These are phyloP conservation scores for Didymella pomorum DNA, from an alignment of 2,329 filamentous ascomycete genomes.

Conservation along the genomic window DNA sequence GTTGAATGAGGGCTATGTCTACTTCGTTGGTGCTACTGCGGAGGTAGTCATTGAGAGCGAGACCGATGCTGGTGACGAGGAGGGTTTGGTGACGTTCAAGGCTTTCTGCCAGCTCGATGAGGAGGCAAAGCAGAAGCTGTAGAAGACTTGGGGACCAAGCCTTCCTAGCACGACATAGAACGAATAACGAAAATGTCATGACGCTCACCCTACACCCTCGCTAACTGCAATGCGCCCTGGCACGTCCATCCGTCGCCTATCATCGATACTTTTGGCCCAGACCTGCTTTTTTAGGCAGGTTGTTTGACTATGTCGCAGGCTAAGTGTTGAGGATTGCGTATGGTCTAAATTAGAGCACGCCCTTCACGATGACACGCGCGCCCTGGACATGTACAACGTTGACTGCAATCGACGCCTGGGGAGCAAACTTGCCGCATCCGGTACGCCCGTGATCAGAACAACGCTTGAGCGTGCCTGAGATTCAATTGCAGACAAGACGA, in stretches of 20 bases:
- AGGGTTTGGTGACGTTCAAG: constrained; percentile 87
- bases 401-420: constrained; percentile 10
- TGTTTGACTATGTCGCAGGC: background rate
- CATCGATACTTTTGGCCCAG: background rate
- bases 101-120: constrained; percentile 83
- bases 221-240: background rate
- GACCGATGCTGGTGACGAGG: constrained; percentile 56
- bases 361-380: constrained; percentile 16
- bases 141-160: background rate
- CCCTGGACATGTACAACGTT: constrained; percentile 9
- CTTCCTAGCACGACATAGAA: constrained; percentile 1
- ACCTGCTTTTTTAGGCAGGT: constrained; percentile 8
- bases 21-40: constrained; percentile 82
- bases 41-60: constrained; percentile 78
- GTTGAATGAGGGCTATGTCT: constrained; percentile 61
- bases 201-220: background rate
- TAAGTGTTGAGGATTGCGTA: background rate
- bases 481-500: background rate
- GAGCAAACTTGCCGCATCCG: background rate
- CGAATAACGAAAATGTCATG: constrained; percentile 2
- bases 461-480: background rate
- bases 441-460: background rate
- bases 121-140: constrained; percentile 41
- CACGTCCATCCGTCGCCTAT: constrained; percentile 1
- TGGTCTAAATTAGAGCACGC: background rate